Percentiles rank a stretch among this genome's conserved stretches.
These are phyloP conservation scores for barley (Hordeum vulgare) DNA, from an alignment of 176 grass and related monocot genomes.

Conservation along the genomic window DNA sequence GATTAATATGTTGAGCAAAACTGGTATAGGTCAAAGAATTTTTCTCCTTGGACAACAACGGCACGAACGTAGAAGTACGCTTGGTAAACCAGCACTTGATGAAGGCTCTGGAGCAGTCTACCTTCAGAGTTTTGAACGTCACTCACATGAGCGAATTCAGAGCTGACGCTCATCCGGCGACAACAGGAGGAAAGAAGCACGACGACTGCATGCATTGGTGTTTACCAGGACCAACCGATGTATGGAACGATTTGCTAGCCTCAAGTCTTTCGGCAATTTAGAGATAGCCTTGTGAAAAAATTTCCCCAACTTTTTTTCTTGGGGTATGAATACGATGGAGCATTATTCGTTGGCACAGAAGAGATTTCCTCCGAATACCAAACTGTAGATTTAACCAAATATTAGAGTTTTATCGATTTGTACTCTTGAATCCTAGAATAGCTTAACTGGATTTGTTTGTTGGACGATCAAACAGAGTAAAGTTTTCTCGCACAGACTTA, in stretches of 20 bases:
- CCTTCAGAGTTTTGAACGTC: constrained; percentile 61
- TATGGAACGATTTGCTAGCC: constrained; percentile 78
- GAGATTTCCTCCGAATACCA: not conserved
- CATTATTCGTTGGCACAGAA: not conserved
- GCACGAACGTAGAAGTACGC: constrained; percentile 60
- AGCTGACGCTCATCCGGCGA: constrained; percentile 95
- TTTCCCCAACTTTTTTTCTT: not conserved
- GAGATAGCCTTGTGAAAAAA: not conserved
- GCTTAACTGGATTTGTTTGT: not conserved
- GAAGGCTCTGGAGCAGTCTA: constrained; percentile 41
- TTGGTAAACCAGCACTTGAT: constrained; percentile 61
- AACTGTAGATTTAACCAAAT: not conserved
- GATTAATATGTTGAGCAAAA: constrained; percentile 5
- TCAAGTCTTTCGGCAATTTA: constrained; percentile 25
- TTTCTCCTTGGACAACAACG: constrained; percentile 65
- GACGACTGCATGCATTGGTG: constrained; percentile 99
- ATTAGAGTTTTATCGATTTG: not conserved
- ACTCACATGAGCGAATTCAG: constrained; percentile 83
- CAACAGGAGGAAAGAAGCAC: constrained; percentile 73
- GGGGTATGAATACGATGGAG: not conserved
- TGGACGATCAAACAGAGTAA: not conserved
- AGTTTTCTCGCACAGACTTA: not conserved
- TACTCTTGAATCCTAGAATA: not conserved
- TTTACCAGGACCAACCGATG: constrained; percentile 78
- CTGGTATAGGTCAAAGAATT: constrained; percentile 55